Evolutionary conservation across 2,329 filamentous ascomycete species (phyloP).

Genomic region (Fusarium duplospermum): DNA sequence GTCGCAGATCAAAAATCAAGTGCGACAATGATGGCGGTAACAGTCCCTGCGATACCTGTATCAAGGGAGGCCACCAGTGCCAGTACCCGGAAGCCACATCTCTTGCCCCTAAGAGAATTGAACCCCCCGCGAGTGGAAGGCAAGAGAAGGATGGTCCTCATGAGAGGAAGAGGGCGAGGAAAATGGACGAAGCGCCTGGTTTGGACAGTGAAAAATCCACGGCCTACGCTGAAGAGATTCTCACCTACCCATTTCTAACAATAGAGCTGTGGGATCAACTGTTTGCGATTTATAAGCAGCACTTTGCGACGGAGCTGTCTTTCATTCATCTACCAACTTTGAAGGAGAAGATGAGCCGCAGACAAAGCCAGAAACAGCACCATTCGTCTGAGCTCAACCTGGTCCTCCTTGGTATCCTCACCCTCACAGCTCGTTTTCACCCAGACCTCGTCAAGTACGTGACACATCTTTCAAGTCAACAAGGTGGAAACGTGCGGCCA

Average conservation of each 20-base stretch:
- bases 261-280: conserved; percentile 75
- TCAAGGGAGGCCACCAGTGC: conserved; percentile 77
- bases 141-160: conserved; percentile 56
- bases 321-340: conserved; percentile 77
- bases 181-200: conserved; percentile 57
- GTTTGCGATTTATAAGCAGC: conserved; percentile 76
- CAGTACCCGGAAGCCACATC: conserved; percentile 68
- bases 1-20: conserved; percentile 86
- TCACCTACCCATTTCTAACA: conserved; percentile 72
- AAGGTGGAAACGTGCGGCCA: conserved; percentile 49
- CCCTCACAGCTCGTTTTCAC: conserved; percentile 77
- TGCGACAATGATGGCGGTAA: conserved; percentile 82
- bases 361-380: conserved; percentile 51
- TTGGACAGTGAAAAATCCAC: conserved; percentile 52
- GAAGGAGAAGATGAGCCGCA: conserved; percentile 61
- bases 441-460: conserved; percentile 67
- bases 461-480: conserved; percentile 53
- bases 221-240: conserved; percentile 65
- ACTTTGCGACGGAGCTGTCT: conserved; percentile 78
- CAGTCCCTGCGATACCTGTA: conserved; percentile 79
- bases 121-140: conserved; percentile 51
- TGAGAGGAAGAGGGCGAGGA: conserved; percentile 62
- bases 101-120: conserved; percentile 56
- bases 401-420: conserved; percentile 73
- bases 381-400: conserved; percentile 63